phyloP scores from a whole-genome alignment of 1,284 basidiomycete species.

The Leccinum griseonigrum region DNA sequence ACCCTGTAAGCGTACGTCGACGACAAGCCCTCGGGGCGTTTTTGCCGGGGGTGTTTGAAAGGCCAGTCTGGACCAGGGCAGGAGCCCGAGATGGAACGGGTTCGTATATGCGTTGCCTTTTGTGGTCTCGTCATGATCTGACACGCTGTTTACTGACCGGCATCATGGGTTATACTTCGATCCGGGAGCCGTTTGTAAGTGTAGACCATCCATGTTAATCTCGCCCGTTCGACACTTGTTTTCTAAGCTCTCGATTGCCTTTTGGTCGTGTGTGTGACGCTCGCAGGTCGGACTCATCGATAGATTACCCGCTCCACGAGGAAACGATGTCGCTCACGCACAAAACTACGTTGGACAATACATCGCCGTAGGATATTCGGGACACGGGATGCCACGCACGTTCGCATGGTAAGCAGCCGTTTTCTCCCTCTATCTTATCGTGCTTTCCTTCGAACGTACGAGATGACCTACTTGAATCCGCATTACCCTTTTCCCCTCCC shows the following conservation, averaged over 20 bases:
- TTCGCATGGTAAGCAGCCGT: conserved; percentile 46
- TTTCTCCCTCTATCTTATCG: neutral
- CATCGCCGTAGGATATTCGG: conserved; percentile 71
- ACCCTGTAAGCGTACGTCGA: conserved; percentile 51
- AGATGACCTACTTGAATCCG: neutral
- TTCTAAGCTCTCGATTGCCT: neutral
- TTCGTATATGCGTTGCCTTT: conserved; percentile 24
- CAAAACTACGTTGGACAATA: conserved; percentile 56
- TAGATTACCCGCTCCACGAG: conserved; percentile 22
- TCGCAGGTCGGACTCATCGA: conserved; percentile 64
- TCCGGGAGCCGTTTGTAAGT: conserved; percentile 68
- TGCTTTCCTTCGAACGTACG: neutral
- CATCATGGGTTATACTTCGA: conserved; percentile 75
- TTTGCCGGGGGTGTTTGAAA: conserved; percentile 57
- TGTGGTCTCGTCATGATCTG: neutral
- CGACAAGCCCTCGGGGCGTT: conserved; percentile 57
- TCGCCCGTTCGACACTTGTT: neutral
- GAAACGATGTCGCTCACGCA: conserved; percentile 10
- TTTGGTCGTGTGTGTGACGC: neutral
- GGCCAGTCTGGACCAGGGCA: conserved; percentile 43
- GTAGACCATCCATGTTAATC: conserved; percentile 5
- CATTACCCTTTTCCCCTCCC: no score
- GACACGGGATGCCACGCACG: conserved; percentile 80
- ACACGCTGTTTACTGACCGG: conserved; percentile 53
- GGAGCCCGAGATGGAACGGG: conserved; percentile 76